Percentiles rank a stretch among this genome's conserved stretches.
Conservation (phyloP, 2,329 filamentous ascomycete species). For the Paraphaeosphaeria minitans region DNA sequence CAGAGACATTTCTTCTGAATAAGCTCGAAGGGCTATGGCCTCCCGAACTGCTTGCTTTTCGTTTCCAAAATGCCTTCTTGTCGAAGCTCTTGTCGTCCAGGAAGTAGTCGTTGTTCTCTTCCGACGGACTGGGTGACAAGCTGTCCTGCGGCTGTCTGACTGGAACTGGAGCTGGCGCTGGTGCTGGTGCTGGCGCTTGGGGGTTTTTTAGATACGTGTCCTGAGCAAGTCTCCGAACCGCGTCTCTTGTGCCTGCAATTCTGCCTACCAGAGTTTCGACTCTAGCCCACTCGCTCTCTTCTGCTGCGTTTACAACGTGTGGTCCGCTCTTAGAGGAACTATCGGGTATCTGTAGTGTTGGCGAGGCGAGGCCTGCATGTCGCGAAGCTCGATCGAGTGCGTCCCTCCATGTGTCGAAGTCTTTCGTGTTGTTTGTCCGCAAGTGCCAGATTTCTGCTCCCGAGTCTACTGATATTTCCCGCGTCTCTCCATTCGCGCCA, state of each 20-base stretch:
- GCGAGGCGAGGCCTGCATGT: conserved; percentile 40
- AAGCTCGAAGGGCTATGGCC: conserved; percentile 49
- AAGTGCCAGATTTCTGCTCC: conserved; percentile 98
- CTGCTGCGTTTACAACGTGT: conserved; percentile 51
- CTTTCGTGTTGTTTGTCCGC: conserved; percentile 77
- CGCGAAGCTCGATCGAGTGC: conserved; percentile 84
- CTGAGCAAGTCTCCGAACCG: conserved; percentile 81
- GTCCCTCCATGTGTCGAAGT: conserved; percentile 85
- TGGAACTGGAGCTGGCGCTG: conserved; percentile 44
- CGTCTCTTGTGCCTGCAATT: conserved; percentile 86
- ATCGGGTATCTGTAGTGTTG: conserved; percentile 36
- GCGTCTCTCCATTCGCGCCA: conserved; percentile 82
- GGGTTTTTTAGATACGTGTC: conserved; percentile 74
- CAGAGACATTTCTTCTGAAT: conserved; percentile 57
- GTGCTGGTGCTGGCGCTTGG: conserved; percentile 39
- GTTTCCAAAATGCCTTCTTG: conserved; percentile 86
- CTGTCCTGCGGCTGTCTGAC: conserved; percentile 36
- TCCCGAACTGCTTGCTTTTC: conserved; percentile 69
- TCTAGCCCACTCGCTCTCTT: conserved; percentile 84
- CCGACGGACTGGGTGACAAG: conserved; percentile 47
- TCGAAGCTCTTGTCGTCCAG: conserved; percentile 52
- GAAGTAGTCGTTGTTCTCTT: conserved; percentile 63
- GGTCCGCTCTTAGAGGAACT: conserved; percentile 24
- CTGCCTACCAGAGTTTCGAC: conserved; percentile 85
- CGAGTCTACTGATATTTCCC: conserved; percentile 95